Conservation (phyloP, 2,329 filamentous ascomycete genomes). For the Nemania bipapillata region DNA sequence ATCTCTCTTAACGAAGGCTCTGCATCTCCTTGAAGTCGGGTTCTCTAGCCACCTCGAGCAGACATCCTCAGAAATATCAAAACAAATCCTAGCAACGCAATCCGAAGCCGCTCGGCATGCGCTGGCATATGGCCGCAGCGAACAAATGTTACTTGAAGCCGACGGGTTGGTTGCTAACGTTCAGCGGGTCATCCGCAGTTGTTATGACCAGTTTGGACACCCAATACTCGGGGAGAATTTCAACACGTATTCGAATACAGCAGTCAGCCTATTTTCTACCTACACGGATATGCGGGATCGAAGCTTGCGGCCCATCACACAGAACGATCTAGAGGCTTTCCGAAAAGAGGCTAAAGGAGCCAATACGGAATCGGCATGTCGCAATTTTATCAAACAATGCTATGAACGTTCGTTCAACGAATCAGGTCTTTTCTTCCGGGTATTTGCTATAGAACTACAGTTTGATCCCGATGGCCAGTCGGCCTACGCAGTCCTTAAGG, state of each 20-base stretch:
- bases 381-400: conserved; percentile 69
- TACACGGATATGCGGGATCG: conserved; percentile 65
- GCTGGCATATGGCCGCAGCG: conserved; percentile 69
- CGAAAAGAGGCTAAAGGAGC: conserved; percentile 62
- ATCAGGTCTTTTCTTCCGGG: conserved; percentile 62
- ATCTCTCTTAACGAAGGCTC: conserved; percentile 75
- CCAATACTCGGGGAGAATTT: conserved; percentile 58
- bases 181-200: conserved; percentile 62
- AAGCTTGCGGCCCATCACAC: conserved; percentile 63
- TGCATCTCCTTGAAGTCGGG: conserved; percentile 70
- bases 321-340: conserved; percentile 66
- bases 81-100: conserved; percentile 65
- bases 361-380: conserved; percentile 65
- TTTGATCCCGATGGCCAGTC: conserved; percentile 63
- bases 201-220: conserved; percentile 64
- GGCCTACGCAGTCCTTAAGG: conserved; percentile 62
- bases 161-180: conserved; percentile 67
- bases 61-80: conserved; percentile 65
- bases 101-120: conserved; percentile 70
- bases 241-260: conserved; percentile 65
- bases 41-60: conserved; percentile 65
- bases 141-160: conserved; percentile 67
- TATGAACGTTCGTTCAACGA: conserved; percentile 69
- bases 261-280: conserved; percentile 65
- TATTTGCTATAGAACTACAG: conserved; percentile 67